Evolutionary conservation across 495 filamentous ascomycete genomes (phyloP).

Genomic region (Aspergillus panamensis): DNA sequence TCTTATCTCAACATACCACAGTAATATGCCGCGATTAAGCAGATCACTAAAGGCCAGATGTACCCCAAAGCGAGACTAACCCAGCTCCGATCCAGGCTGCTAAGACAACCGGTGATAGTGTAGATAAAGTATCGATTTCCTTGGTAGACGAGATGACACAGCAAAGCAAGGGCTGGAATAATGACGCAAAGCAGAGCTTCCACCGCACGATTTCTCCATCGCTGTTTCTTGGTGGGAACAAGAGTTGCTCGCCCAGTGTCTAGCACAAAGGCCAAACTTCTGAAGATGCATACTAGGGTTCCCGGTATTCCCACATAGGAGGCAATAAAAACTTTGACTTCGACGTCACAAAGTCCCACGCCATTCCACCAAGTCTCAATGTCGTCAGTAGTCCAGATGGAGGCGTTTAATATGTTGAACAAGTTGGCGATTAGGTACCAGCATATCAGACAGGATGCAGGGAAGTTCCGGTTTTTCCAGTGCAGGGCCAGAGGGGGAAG

Average conservation of each 20-base stretch:
- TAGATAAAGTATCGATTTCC: slow-evolving; percentile 68
- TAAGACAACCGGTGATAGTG: slow-evolving; percentile 69
- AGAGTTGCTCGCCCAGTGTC: slow-evolving; percentile 62
- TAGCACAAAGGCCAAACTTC: slow-evolving; percentile 63
- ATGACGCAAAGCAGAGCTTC: slow-evolving; percentile 68
- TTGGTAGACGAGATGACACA: slow-evolving; percentile 67
- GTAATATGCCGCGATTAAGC: slow-evolving; percentile 60
- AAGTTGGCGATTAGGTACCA: slow-evolving; percentile 64
- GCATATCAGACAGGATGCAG: slow-evolving; percentile 56
- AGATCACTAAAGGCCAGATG: slow-evolving; percentile 65
- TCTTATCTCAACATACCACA: slow-evolving; percentile 55
- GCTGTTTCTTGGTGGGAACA: slow-evolving; percentile 49
- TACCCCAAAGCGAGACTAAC: slow-evolving; percentile 60
- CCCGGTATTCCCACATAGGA: slow-evolving; percentile 62
- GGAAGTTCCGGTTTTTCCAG: slow-evolving; percentile 42
- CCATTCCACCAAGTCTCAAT: slow-evolving; percentile 68
- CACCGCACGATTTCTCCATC: slow-evolving; percentile 48
- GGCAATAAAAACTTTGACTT: slow-evolving; percentile 66
- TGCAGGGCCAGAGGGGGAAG: slow-evolving; percentile 40
- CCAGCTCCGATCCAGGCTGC: slow-evolving; percentile 66
- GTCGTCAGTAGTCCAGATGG: slow-evolving; percentile 79
- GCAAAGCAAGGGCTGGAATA: slow-evolving; percentile 61
- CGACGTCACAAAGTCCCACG: slow-evolving; percentile 74
- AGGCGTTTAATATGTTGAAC: slow-evolving; percentile 67
- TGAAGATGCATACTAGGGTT: slow-evolving; percentile 63